A percentile compares a stretch with the other conserved stretches of the same genome.
Evolutionary conservation across 116 monocot genomes (phyloP).

Genomic region (Thalassia testudinum): DNA sequence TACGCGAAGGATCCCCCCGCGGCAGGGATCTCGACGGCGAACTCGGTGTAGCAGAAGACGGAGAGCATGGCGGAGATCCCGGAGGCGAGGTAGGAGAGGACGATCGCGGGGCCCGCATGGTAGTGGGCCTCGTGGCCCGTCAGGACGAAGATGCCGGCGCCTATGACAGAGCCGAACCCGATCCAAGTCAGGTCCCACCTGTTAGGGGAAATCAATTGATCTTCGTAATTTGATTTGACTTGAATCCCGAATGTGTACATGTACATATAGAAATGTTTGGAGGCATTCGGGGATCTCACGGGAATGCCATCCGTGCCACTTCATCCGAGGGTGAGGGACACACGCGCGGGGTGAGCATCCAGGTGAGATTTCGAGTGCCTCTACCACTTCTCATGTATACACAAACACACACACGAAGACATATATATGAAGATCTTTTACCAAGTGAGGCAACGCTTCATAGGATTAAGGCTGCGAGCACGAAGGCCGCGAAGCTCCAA

Average conservation of each 20-base stretch:
- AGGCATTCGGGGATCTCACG: no score
- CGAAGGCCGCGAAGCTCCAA: slow-evolving; percentile 19
- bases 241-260: no score
- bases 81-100: slow-evolving; percentile 30
- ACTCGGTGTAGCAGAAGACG: slow-evolving; percentile 47
- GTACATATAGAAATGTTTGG: no score
- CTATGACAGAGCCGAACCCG: slow-evolving; percentile 49
- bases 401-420: no score
- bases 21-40: slow-evolving; percentile 45
- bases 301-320: no score
- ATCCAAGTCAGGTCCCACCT: slow-evolving; percentile 41
- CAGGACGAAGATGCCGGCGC: slow-evolving; percentile 48
- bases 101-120: slow-evolving; percentile 46
- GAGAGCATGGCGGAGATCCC: slow-evolving; percentile 47
- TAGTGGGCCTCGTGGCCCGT: slow-evolving; percentile 48
- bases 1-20: slow-evolving; percentile 51
- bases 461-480: slow-evolving; percentile 13
- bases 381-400: no score
- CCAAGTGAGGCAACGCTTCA: slow-evolving; percentile 43
- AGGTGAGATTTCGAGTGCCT: no score
- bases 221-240: no score
- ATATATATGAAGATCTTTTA: no score
- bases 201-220: no score
- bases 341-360: no score
- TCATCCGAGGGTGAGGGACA: no score